phyloP scores from a whole-genome alignment of 2,329 filamentous ascomycete genomes.

The Colletotrichum agaves region DNA sequence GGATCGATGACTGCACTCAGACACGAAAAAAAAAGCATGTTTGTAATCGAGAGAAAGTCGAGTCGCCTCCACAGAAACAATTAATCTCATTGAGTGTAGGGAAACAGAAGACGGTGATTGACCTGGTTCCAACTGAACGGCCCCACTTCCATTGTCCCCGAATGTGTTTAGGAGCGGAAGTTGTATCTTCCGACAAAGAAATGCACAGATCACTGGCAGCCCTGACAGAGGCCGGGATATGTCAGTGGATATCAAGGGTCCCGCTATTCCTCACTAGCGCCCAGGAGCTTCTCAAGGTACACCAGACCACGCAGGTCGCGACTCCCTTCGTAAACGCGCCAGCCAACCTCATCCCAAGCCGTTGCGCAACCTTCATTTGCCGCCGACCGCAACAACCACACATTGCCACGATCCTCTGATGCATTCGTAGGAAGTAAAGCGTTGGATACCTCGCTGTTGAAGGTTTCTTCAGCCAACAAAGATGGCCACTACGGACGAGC shows the following conservation, averaged over 20 bases:
- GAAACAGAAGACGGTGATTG: no score
- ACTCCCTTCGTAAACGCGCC: slow-evolving; percentile 31
- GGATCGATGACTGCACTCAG: no score
- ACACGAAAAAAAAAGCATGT: no score
- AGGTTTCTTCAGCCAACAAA: background rate
- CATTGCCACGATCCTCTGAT: background rate
- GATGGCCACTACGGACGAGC: slow-evolving; percentile 40
- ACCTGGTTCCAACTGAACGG: no score
- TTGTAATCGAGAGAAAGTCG: no score
- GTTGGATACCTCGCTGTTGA: background rate
- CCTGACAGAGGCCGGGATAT: background rate
- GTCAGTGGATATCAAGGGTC: slow-evolving; percentile 27
- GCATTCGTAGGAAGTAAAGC: background rate
- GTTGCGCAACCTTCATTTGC: slow-evolving; percentile 19
- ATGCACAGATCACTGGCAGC: background rate
- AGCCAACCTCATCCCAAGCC: slow-evolving; percentile 23
- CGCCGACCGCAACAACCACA: slow-evolving; percentile 3
- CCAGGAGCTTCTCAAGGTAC: slow-evolving; percentile 35
- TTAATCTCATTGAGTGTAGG: no score
- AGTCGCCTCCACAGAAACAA: no score
- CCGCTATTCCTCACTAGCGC: slow-evolving; percentile 20
- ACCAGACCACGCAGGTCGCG: slow-evolving; percentile 25
- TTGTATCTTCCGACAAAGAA: background rate
- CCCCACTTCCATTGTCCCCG: no score
- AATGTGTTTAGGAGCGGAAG: background rate